These are phyloP conservation scores for Ophiostoma ulmi DNA, from an alignment of 2,329 filamentous ascomycete genomes.

Conservation along the genomic window DNA sequence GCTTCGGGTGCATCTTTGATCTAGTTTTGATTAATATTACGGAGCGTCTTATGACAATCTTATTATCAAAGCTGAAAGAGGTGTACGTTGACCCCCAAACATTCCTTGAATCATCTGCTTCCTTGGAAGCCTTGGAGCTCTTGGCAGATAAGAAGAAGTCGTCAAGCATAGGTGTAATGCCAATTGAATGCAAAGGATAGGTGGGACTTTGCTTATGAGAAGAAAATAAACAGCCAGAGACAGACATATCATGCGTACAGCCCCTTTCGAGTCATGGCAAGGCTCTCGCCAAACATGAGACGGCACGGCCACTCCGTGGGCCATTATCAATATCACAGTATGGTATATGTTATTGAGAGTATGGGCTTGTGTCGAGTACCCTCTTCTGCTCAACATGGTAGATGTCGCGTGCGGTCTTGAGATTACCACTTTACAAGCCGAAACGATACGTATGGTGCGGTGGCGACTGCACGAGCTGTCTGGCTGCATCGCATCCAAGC, in stretches of 20 bases:
- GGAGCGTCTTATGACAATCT: background rate
- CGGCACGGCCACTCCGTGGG: background rate
- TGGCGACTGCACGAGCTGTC: too few relatives aligned
- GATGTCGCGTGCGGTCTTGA: background rate
- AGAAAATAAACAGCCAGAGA: background rate
- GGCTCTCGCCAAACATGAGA: background rate
- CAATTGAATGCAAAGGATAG: background rate
- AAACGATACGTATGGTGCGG: too few relatives aligned
- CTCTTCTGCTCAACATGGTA: background rate
- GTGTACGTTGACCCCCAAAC: background rate
- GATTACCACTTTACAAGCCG: background rate
- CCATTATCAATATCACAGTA: background rate
- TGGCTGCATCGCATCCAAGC: background rate
- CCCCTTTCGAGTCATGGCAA: constrained; percentile 4
- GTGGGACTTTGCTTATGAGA: background rate
- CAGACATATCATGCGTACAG: background rate
- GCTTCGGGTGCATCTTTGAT: background rate
- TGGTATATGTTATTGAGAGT: background rate
- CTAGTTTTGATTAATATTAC: background rate
- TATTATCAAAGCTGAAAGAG: background rate
- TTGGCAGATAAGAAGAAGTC: background rate
- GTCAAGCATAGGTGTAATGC: background rate
- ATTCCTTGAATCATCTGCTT: background rate
- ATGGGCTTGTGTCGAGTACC: background rate
- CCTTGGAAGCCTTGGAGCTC: background rate